Base-by-base conservation (phyloP, 2,329 filamentous ascomycete species). In the Venturia asperata region DNA sequence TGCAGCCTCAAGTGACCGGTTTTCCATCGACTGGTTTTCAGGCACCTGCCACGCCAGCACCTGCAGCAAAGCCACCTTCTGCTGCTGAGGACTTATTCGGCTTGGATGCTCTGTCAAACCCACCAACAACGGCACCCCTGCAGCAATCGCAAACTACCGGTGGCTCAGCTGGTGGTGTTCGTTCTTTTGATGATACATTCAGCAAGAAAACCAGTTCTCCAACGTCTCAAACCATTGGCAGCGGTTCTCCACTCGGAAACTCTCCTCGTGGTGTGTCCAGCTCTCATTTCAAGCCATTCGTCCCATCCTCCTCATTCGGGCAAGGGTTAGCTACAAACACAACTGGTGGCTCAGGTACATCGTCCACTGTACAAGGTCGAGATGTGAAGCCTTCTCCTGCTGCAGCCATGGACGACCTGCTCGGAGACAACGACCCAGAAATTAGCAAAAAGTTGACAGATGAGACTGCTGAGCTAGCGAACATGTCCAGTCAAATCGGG, bases 31-130 rank as follows among this genome's bases (percentile, higher is more conserved):
- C 82, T 5, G 77, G 78, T 4, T 47, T 47, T 34, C 17, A 37
- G 19, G 15, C 39, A 19, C 64, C 70, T 39, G 72, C 70, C 64
- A 68, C 70, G 21, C 70, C 72, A 13, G 64, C 68, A 30, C 72
- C 73, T 30, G 69, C 68, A 6, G 69, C 17, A 52, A 63, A 61
- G 21, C 65, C 24, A 39, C 84, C 87, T 4, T 94, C 93, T 64
- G 92, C 93, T 55, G 83, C 95, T 13, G 93, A 99, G 67, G 94
- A 99, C 75, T 79, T 99, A 19, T 97, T 99, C 72, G 93, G 92
- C 0, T 82, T 99, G 24, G 93, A 97, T 74, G 86, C 91, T 19
- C 84, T 87, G 66, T 78, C 82, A n/a, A 74, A 79, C 24, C 74
- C 78, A 19, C 71, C 76, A 17, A 78, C 83, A 21, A 80, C 84